These are phyloP conservation scores for Dacryopinax primogenitus DNA, from an alignment of 768 basidiomycete species.

Conservation along the genomic window DNA sequence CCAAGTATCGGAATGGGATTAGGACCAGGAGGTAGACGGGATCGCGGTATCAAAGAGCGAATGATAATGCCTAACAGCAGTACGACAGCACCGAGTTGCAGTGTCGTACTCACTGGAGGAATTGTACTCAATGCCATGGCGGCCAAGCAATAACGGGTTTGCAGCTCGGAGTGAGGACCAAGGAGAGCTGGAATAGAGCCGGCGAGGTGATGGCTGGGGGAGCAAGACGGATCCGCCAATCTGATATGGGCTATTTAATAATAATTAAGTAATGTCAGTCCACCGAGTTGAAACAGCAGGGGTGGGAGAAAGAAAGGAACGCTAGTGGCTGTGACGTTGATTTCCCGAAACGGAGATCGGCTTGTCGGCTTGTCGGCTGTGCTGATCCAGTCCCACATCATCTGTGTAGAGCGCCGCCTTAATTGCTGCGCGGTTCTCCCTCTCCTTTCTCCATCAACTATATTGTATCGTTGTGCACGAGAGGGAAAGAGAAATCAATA, in stretches of 20 bases:
- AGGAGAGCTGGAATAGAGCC: too few species aligned
- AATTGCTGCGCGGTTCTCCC: neutral
- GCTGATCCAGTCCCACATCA: neutral
- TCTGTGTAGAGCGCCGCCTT: neutral
- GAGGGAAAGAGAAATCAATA: conserved; percentile 24
- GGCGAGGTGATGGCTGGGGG: too few species aligned
- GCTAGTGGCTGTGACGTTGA: neutral
- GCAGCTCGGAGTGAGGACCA: too few species aligned
- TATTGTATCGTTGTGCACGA: neutral
- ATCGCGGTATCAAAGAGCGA: neutral
- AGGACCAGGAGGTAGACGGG: neutral
- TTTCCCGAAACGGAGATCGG: too few species aligned
- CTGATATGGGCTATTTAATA: too few species aligned
- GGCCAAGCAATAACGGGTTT: too few species aligned
- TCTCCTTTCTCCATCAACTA: neutral
- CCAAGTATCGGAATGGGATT: neutral
- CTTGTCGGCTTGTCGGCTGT: neutral
- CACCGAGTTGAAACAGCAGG: too few species aligned
- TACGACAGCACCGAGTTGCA: neutral
- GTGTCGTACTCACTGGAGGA: too few species aligned
- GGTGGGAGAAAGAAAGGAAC: neutral
- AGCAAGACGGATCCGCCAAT: too few species aligned
- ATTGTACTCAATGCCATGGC: too few species aligned
- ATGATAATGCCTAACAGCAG: neutral
- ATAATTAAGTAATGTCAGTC: too few species aligned